Evolutionary conservation across 2,329 filamentous ascomycete species (phyloP), one percentile per base, ranked within the genome.

Genomic region (Davidsoniella neocaledoniae): DNA sequence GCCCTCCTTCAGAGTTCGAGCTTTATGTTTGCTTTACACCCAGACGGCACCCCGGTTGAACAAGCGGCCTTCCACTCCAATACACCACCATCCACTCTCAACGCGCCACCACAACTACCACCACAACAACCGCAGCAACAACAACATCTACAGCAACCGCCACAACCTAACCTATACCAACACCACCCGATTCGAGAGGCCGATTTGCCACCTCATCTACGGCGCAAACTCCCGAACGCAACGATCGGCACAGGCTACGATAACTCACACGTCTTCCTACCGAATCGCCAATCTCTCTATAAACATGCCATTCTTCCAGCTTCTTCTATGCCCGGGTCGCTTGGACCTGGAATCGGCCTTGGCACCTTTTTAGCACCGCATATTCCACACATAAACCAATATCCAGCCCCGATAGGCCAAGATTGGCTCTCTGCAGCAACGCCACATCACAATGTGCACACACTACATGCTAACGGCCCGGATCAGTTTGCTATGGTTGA

Each of bases 211-310:
- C 44, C 94, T 63, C 83, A 86, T 57, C 70, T 95, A 51, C 79
- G 90, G 56, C 78, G 90, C 56, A 96, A 96, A 64, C 96, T 90
- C 7, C 91, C 90, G 4, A 90, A 81, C 59, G 91, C 90, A n/a
- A 94, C 87, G 37, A 74, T 96, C 54, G 82, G 90, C 56, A 86
- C 85, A 49, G 87, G 86, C 9, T 95, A 94, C 60, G 88, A 96
- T 70, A 86, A 84, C 29, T 85, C 84, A 4, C 79, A 81, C 1
- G 72, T 80, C 19, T 82, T 86, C 59, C 77, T 81, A 57, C 77
- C 74, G 8, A 77, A 80, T 36, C 83, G 83, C 37, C 81, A 82
- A 5, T 85, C 84, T 37, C 81, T 85, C 1, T 69, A 78, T 43
- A 95, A 95, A 65, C 87, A 94, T 61, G 77, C 94, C 61, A 71